phyloP scores from a whole-genome alignment of 2,329 filamentous ascomycete species.

The Calycina marina region DNA sequence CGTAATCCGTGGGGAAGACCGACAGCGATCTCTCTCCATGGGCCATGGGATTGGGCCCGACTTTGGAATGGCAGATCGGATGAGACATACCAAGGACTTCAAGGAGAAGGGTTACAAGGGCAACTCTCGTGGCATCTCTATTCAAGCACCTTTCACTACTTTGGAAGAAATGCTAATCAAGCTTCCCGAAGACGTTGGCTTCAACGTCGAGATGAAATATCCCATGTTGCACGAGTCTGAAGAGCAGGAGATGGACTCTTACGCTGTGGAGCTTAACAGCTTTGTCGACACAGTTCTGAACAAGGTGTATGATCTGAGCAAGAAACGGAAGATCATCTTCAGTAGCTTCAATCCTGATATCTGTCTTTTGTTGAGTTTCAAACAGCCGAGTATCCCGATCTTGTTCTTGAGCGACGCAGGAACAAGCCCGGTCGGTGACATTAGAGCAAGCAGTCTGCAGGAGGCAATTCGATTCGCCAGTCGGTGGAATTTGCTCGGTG shows the following conservation, averaged over 20 bases:
- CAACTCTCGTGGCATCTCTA: conserved; percentile 85
- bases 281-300: conserved; percentile 88
- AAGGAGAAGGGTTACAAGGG: conserved; percentile 92
- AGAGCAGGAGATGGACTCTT: conserved; percentile 92
- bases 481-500: conserved; percentile 85
- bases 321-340: conserved; percentile 84
- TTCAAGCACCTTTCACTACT: conserved; percentile 90
- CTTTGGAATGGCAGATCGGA: conserved; percentile 50
- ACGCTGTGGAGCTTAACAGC: conserved; percentile 87
- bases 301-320: conserved; percentile 77
- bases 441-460: conserved; percentile 80
- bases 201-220: conserved; percentile 99
- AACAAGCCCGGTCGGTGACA: conserved; percentile 66
- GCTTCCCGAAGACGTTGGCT: conserved; percentile 69
- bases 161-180: conserved; percentile 85
- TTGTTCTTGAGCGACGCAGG: conserved; percentile 89
- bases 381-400: conserved; percentile 92
- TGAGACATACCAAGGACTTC: conserved; percentile 95
- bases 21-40: conserved; percentile 23
- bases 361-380: conserved; percentile 85
- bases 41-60: conserved; percentile 14
- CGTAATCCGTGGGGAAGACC: conserved; percentile 16
- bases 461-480: conserved; percentile 91
- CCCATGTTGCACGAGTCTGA: conserved; percentile 94
- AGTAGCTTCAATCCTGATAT: conserved; percentile 97